Base-by-base conservation (phyloP, 305 asterid genomes). In the Solanum aculeatissimum region DNA sequence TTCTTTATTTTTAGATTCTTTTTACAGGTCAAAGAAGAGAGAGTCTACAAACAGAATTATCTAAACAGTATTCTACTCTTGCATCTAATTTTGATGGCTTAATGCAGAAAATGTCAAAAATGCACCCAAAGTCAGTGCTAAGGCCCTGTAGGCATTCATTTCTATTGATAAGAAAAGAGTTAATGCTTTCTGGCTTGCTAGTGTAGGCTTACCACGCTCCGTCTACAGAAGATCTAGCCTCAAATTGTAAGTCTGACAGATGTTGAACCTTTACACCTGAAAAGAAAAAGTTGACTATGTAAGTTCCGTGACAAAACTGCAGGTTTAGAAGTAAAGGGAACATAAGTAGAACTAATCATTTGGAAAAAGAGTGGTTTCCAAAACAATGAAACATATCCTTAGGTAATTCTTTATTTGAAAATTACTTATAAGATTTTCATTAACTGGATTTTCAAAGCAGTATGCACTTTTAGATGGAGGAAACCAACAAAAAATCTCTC, bases 181-280 rank as follows among this genome's bases (percentile, higher is more conserved):
- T 38, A 6, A 40, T 42, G 21, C 65, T 25, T 66, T 32, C 58
- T 38, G 62, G 49, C 53, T 74, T 51, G 68, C 62, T 83, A 66
- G 49, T 53, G 72, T 63, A 80, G 83, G 81, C 90, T 87, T 90
- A 94, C 99, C 98, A 95, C 47, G 99, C 98, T 75, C 95, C 95
- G 83, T 95, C 99, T 86, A 79, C 89, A 10, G 92, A 42, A 57
- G 99, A 95, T 89, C 86, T 90, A 10, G 99, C 98, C 89, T 94
- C 98, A 84, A 93, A 94, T 88, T 92, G 93, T 91, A 94, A 62
- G 66, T 80, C 89, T 43, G 94, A 88, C 19, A 87, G 49, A 81
- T 93, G 91, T 86, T 85, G 85, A 91, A 60, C 88, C 68, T 87
- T 88, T 85, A 84, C 86, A 81, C 87, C 98, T 94, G 92, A 86